Percentiles rank a stretch among this genome's conserved stretches.
Evolutionary conservation across 345 rosid genomes (phyloP).

Genomic region (Carallia pectinifolia): DNA sequence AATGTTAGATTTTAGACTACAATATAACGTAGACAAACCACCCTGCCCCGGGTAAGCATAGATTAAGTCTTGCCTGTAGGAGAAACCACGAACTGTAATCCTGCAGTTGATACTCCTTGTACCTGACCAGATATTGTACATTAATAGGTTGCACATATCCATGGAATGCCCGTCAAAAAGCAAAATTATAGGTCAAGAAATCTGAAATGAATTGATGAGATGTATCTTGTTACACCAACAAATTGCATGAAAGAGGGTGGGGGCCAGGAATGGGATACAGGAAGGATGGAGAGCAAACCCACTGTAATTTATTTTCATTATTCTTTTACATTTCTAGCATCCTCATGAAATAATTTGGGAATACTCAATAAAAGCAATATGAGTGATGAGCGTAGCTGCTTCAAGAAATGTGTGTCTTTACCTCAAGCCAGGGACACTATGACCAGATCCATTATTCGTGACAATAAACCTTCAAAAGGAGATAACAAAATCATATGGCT

Average conservation of each 20-base stretch:
- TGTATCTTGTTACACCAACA: no score
- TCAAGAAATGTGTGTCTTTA: slow-evolving; percentile 27
- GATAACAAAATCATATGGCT: background rate
- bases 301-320: no score
- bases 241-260: background rate
- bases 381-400: background rate
- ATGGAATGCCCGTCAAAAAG: background rate
- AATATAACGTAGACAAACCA: background rate
- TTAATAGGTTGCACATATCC: slow-evolving; percentile 1
- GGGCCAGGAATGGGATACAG: no score
- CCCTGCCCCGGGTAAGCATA: background rate
- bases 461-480: slow-evolving; percentile 64
- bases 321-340: background rate
- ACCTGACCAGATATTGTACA: slow-evolving; percentile 42
- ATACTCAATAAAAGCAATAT: background rate
- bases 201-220: no score
- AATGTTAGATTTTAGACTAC: background rate
- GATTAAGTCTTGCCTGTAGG: slow-evolving; percentile 44
- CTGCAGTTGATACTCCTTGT: slow-evolving; percentile 89
- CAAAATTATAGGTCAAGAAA: background rate
- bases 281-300: no score
- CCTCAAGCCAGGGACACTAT: slow-evolving; percentile 66
- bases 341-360: no score
- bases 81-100: slow-evolving; percentile 95
- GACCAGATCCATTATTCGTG: slow-evolving; percentile 89